A percentile compares a stretch with the other conserved stretches of the same genome.
phyloP scores from a whole-genome alignment of 2,329 filamentous ascomycete species.

The Xylariaceae sp. region DNA sequence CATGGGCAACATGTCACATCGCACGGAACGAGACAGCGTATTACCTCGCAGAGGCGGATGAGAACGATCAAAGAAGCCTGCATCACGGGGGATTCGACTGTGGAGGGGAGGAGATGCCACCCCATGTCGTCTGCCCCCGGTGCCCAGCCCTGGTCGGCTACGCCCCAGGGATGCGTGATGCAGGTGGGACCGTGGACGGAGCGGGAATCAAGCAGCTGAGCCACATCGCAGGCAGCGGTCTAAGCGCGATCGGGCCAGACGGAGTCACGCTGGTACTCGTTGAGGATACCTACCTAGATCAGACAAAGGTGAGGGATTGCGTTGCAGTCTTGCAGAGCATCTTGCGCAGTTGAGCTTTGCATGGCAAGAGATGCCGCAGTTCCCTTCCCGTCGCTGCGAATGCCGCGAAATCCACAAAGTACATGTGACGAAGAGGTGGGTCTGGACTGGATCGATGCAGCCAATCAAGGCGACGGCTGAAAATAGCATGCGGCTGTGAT shows the following conservation, averaged over 20 bases:
- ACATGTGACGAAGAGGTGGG: too few species aligned
- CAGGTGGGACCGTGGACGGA: neutral
- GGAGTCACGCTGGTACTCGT: constrained; percentile 15
- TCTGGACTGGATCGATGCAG: too few species aligned
- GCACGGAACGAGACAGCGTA: constrained; percentile 19
- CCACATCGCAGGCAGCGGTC: constrained; percentile 20
- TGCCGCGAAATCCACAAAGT: too few species aligned
- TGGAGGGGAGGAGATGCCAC: constrained; percentile 13
- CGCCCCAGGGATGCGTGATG: neutral
- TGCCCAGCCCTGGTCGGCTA: constrained; percentile 5
- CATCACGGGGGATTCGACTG: constrained; percentile 25
- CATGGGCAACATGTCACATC: constrained; percentile 29
- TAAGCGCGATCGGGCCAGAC: constrained; percentile 22
- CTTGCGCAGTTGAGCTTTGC: too few species aligned
- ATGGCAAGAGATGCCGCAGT: too few species aligned
- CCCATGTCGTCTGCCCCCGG: constrained; percentile 16
- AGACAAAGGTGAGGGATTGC: neutral
- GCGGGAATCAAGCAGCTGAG: constrained; percentile 21
- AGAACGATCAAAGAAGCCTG: constrained; percentile 19
- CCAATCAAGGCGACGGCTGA: too few species aligned
- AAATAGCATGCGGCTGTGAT: too few species aligned
- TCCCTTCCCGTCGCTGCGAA: too few species aligned
- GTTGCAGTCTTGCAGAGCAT: too few species aligned
- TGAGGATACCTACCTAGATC: neutral
- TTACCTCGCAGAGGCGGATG: constrained; percentile 6